phyloP scores from a whole-genome alignment of 495 filamentous ascomycete species.

The Diplogelasinospora grovesii region DNA sequence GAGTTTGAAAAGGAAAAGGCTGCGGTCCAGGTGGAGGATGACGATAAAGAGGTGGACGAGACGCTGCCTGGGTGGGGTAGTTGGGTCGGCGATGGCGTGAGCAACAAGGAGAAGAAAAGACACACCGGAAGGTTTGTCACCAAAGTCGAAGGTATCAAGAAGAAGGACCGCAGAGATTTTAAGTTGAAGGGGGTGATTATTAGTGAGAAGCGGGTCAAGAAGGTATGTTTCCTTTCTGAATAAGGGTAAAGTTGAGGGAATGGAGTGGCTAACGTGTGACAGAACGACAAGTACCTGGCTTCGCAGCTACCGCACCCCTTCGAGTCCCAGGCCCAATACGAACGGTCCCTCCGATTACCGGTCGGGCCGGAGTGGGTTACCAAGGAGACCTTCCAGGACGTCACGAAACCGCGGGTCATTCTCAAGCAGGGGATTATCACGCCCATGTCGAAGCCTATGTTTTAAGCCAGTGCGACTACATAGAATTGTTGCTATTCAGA shows the following conservation, averaged over 20 bases:
- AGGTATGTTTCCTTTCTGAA: constrained; percentile 47
- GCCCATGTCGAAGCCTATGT: constrained; percentile 74
- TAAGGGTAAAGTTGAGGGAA: too few species aligned
- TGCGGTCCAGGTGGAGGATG: constrained; percentile 66
- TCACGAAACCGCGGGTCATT: constrained; percentile 85
- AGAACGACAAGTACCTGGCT: constrained; percentile 87
- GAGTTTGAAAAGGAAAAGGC: constrained; percentile 80
- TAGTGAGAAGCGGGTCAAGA: constrained; percentile 84
- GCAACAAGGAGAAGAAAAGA: constrained; percentile 51
- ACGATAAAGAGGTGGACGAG: constrained; percentile 75
- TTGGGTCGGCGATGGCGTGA: constrained; percentile 76
- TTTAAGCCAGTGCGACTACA: too few species aligned
- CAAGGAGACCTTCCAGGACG: constrained; percentile 83
- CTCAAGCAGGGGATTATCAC: constrained; percentile 89
- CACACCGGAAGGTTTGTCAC: constrained; percentile 55
- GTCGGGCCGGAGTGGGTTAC: constrained; percentile 93
- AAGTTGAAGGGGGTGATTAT: constrained; percentile 81
- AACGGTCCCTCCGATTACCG: constrained; percentile 76
- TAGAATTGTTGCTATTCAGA: too few species aligned
- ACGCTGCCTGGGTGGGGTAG: constrained; percentile 89
- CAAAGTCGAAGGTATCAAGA: constrained; percentile 71
- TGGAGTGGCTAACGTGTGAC: constrained; percentile 32
- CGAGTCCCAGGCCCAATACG: constrained; percentile 83
- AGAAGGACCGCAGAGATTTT: constrained; percentile 69
- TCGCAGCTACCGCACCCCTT: constrained; percentile 76